Conservation (phyloP, 208 protist genomes). For the Trichomonas gallinae region DNA sequence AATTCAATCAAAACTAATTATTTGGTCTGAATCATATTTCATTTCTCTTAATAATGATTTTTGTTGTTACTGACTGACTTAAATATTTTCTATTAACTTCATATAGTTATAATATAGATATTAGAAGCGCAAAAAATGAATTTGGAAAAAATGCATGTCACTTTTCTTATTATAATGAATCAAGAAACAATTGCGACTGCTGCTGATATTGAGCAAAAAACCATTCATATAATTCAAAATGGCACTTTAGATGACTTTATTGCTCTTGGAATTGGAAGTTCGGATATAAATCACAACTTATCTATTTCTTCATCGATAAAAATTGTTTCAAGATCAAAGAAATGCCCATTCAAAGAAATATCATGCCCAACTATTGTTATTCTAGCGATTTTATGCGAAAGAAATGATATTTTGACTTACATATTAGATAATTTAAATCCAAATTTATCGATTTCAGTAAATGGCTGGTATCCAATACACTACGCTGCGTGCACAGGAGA, state of each 20-base stretch:
- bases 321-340: background rate
- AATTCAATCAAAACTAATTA: too few relatives aligned
- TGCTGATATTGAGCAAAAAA: background rate
- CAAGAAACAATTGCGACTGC: background rate
- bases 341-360: background rate
- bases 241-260: background rate
- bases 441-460: background rate
- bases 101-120: too few relatives aligned
- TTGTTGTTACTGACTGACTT: too few relatives aligned
- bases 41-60: too few relatives aligned
- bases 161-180: background rate
- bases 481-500: background rate
- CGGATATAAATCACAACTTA: background rate
- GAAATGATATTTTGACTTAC: background rate
- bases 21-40: too few relatives aligned
- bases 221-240: background rate
- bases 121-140: too few relatives aligned
- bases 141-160: too few relatives aligned
- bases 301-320: background rate
- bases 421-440: background rate
- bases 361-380: background rate
- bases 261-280: background rate
- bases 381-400: background rate
- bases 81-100: too few relatives aligned
- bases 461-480: background rate